Evolutionary conservation across 1,284 basidiomycete species (phyloP).

Genomic region (Crepidotus sp.): DNA sequence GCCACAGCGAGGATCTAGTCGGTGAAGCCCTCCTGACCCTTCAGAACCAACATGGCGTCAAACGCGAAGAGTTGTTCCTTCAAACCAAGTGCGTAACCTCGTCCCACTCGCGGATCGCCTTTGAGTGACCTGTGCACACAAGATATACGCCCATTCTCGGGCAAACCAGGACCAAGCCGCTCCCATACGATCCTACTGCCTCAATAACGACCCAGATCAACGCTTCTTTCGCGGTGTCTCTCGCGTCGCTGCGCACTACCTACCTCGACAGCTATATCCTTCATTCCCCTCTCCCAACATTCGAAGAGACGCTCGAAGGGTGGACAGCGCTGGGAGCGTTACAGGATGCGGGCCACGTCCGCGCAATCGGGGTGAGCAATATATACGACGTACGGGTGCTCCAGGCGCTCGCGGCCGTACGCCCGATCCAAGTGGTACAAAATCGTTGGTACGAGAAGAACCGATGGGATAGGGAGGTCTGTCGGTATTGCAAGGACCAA

Average conservation of each 20-base stretch:
- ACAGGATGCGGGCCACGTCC: constrained; percentile 55
- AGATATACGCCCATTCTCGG: constrained; percentile 68
- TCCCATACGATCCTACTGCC: constrained; percentile 60
- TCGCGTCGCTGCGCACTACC: constrained; percentile 57
- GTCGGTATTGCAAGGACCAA: constrained; percentile 45
- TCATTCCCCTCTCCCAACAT: constrained; percentile 61
- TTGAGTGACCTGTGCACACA: constrained; percentile 4
- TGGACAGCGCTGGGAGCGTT: constrained; percentile 54
- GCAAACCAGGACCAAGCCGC: constrained; percentile 57
- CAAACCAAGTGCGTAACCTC: constrained; percentile 61
- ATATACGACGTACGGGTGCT: constrained; percentile 57
- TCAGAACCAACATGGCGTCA: constrained; percentile 41
- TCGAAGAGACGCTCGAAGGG: constrained; percentile 53
- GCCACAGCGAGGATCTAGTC: constrained; percentile 63
- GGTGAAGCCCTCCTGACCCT: constrained; percentile 58
- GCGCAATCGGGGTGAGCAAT: constrained; percentile 68
- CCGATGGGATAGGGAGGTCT: constrained; percentile 59
- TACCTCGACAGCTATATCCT: constrained; percentile 71
- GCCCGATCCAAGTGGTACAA: constrained; percentile 65
- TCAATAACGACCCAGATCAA: constrained; percentile 53
- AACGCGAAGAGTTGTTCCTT: constrained; percentile 55
- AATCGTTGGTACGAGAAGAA: constrained; percentile 80
- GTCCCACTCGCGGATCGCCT: not conserved
- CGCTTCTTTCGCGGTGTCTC: constrained; percentile 54
- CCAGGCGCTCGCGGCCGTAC: constrained; percentile 39